A percentile compares a stretch with the other conserved stretches of the same genome.
Evolutionary conservation across 257 asterid species (phyloP).

Genomic region (Anisodus acutangulus): DNA sequence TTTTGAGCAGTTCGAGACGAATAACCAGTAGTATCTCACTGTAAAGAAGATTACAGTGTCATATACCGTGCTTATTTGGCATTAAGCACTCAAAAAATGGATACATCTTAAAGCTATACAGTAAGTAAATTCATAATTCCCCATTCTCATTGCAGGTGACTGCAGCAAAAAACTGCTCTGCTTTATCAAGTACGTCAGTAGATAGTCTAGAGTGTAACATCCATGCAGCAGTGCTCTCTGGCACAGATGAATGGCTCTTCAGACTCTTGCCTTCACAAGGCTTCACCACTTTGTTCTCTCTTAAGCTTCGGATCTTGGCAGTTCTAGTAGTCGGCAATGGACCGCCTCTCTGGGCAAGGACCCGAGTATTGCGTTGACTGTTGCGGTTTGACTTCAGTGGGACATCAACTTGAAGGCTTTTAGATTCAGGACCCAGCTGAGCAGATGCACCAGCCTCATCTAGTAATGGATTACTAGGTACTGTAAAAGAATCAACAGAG

Average conservation of each 20-base stretch:
- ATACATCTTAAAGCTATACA: neutral
- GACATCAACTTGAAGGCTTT: constrained; percentile 53
- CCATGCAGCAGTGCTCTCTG: constrained; percentile 47
- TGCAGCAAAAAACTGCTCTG: constrained; percentile 72
- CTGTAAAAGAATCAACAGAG: constrained; percentile 21
- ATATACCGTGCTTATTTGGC: constrained; percentile 6
- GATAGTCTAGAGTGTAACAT: constrained; percentile 83
- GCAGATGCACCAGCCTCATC: constrained; percentile 53
- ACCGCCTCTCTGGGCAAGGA: constrained; percentile 53
- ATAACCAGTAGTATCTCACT: neutral
- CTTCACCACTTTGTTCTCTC: constrained; percentile 62
- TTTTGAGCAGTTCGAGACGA: neutral
- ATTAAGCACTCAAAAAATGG: constrained; percentile 29
- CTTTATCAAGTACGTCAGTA: constrained; percentile 64
- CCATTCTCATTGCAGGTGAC: constrained; percentile 33
- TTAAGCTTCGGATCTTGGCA: constrained; percentile 55
- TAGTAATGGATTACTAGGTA: constrained; percentile 35
- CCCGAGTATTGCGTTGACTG: constrained; percentile 49
- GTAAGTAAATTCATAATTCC: constrained; percentile 24
- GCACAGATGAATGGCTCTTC: constrained; percentile 45
- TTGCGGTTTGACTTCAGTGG: constrained; percentile 53
- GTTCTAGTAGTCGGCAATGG: constrained; percentile 41
- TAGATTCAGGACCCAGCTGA: constrained; percentile 50
- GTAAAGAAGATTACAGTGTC: constrained; percentile 14
- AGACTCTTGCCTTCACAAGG: constrained; percentile 58